Conservation (phyloP, 768 basidiomycete genomes). For the Serpula lacrymans region DNA sequence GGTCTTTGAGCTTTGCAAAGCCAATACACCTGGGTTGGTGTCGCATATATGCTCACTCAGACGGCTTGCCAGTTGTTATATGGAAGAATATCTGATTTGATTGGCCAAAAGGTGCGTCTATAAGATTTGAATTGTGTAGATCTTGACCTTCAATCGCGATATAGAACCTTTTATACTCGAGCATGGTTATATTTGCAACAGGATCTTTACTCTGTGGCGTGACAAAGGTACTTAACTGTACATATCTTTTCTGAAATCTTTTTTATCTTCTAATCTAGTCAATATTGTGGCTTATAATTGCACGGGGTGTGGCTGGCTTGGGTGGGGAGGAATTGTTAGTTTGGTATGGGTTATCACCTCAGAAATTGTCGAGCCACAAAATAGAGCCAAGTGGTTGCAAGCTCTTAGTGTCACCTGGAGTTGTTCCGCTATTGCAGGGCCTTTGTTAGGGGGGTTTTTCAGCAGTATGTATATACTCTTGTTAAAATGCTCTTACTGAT, state of each 20-base stretch:
- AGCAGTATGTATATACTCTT: constrained; percentile 51
- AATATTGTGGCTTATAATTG: constrained; percentile 62
- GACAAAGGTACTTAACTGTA: constrained; percentile 50
- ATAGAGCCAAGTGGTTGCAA: constrained; percentile 81
- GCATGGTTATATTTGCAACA: constrained; percentile 70
- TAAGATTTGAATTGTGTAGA: constrained; percentile 6
- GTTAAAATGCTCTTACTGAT: constrained; percentile 25
- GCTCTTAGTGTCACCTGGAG: constrained; percentile 85
- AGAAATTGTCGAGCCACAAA: constrained; percentile 70
- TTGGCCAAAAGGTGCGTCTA: constrained; percentile 67
- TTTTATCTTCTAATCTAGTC: constrained; percentile 22
- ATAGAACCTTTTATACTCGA: constrained; percentile 66
- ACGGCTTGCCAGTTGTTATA: constrained; percentile 85
- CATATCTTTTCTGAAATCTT: constrained; percentile 12
- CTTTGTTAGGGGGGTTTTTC: constrained; percentile 78
- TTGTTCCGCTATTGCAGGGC: constrained; percentile 81
- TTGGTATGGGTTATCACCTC: constrained; percentile 85
- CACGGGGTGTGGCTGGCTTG: constrained; percentile 65
- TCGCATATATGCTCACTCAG: constrained; percentile 82
- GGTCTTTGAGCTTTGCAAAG: constrained; percentile 63
- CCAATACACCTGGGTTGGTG: constrained; percentile 85
- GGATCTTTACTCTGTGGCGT: constrained; percentile 80
- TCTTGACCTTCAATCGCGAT: constrained; percentile 3
- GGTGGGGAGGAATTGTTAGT: constrained; percentile 89
- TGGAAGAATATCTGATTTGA: constrained; percentile 73